These are phyloP conservation scores for Candida albicans DNA, from an alignment of 1,139 yeast genomes.

Conservation along the genomic window DNA sequence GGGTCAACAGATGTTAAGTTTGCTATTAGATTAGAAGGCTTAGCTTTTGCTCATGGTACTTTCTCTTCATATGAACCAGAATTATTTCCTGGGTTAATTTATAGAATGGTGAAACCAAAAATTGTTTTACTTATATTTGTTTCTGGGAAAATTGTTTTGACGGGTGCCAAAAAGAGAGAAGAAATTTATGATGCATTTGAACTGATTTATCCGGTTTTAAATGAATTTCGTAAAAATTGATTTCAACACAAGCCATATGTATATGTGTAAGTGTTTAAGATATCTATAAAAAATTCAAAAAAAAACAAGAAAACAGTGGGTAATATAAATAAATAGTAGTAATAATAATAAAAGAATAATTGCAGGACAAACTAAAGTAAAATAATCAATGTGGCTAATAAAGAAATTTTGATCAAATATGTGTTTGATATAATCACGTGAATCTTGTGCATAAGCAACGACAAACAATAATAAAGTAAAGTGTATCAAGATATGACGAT, in stretches of 20 bases:
- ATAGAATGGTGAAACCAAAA: slow-evolving; percentile 99
- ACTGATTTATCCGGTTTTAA: slow-evolving; percentile 95
- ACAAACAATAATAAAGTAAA: too few relatives aligned
- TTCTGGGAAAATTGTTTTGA: slow-evolving; percentile 94
- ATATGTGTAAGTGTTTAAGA: too few relatives aligned
- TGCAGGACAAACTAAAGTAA: too few relatives aligned
- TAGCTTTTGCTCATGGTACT: slow-evolving; percentile 98
- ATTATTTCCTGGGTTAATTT: slow-evolving; percentile 95
- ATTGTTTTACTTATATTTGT: slow-evolving; percentile 94
- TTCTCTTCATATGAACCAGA: slow-evolving; percentile 99
- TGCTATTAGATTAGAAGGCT: slow-evolving; percentile 95
- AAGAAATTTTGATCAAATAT: too few relatives aligned
- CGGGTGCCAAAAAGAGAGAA: slow-evolving; percentile 99
- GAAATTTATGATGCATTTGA: slow-evolving; percentile 98
- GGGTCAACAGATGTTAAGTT: slow-evolving; percentile 98
- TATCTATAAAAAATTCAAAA: too few relatives aligned
- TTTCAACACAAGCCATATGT: neutral
- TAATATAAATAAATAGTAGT: too few relatives aligned
- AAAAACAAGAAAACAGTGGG: too few relatives aligned
- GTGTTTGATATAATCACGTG: too few relatives aligned
- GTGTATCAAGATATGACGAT: too few relatives aligned
- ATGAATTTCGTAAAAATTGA: slow-evolving; percentile 80
- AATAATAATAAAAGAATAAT: too few relatives aligned
- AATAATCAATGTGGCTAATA: too few relatives aligned
- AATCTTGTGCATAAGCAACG: too few relatives aligned